These are phyloP conservation scores for Ceratobasidium sp. DNA, from an alignment of 1,284 basidiomycete species.

Conservation along the genomic window DNA sequence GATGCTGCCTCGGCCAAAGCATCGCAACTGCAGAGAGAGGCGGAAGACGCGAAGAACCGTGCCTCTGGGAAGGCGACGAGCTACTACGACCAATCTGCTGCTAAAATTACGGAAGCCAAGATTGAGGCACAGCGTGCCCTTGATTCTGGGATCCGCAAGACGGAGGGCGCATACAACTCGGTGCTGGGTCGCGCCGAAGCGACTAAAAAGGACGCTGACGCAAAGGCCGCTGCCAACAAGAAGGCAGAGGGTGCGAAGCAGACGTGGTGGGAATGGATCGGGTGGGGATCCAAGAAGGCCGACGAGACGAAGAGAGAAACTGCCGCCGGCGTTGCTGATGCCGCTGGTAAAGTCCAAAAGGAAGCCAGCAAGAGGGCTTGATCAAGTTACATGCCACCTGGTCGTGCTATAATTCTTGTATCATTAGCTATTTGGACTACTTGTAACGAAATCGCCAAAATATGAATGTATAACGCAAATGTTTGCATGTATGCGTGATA, in stretches of 20 bases:
- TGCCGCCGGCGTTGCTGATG: conserved; percentile 40
- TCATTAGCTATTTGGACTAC: not conserved
- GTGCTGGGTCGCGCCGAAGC: conserved; percentile 11
- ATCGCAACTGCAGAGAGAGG: conserved; percentile 1
- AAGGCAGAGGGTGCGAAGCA: conserved; percentile 37
- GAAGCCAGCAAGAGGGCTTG: conserved; percentile 40
- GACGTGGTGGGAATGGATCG: conserved; percentile 40
- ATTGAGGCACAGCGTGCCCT: conserved; percentile 15
- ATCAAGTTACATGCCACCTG: not conserved
- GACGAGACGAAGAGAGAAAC: conserved; percentile 39
- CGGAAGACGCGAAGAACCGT: conserved; percentile 19
- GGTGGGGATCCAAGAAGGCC: conserved; percentile 40
- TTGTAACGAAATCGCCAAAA: too few species aligned
- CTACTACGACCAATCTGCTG: conserved; percentile 29
- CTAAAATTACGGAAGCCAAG: conserved; percentile 24
- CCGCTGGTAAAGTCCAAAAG: conserved; percentile 40
- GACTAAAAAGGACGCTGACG: conserved; percentile 23
- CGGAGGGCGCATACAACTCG: conserved; percentile 32
- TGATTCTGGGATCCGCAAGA: conserved; percentile 1
- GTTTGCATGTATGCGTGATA: too few species aligned
- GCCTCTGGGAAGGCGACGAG: conserved; percentile 14
- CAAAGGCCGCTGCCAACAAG: conserved; percentile 34
- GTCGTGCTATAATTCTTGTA: not conserved
- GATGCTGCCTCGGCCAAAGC: conserved; percentile 16
- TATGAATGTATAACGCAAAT: too few species aligned